Evolutionary conservation across 148 eudicot genomes (phyloP).

Genomic region (Suaeda aralocaspica): DNA sequence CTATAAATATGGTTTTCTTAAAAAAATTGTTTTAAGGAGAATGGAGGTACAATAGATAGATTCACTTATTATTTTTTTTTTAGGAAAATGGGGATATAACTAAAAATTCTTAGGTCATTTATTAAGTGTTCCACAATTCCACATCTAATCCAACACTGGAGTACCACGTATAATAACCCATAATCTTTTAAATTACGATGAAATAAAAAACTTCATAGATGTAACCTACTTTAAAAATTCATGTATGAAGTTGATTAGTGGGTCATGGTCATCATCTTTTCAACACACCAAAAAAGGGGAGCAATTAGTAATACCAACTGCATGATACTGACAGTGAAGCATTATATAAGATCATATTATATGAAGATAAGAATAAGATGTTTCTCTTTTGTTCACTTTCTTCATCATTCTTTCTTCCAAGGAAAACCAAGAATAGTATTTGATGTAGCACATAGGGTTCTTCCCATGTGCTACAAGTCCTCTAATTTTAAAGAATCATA

Average conservation of each 20-base stretch:
- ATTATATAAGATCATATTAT: not conserved
- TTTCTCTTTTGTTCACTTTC: not conserved
- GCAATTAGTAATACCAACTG: conserved; percentile 18
- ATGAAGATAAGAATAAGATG: not conserved
- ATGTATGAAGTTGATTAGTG: not conserved
- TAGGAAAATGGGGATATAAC: too few species aligned
- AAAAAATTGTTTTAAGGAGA: too few species aligned
- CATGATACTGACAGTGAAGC: conserved; percentile 2
- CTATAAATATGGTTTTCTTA: too few species aligned
- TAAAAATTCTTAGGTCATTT: too few species aligned
- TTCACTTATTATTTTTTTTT: too few species aligned
- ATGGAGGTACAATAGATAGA: too few species aligned
- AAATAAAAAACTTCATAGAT: too few species aligned
- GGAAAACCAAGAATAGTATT: not conserved
- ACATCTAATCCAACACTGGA: too few species aligned
- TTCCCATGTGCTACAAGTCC: conserved; percentile 15
- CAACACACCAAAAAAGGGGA: conserved; percentile 6
- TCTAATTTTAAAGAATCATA: not conserved
- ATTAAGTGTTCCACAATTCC: too few species aligned
- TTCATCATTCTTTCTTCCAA: conserved; percentile 11
- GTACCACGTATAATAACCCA: too few species aligned
- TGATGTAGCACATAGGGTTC: not conserved
- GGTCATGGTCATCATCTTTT: not conserved
- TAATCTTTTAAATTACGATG: too few species aligned
- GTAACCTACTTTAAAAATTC: too few species aligned